Evolutionary conservation across 495 filamentous ascomycete species (phyloP).

Genomic region (Penicillium chermesinum): DNA sequence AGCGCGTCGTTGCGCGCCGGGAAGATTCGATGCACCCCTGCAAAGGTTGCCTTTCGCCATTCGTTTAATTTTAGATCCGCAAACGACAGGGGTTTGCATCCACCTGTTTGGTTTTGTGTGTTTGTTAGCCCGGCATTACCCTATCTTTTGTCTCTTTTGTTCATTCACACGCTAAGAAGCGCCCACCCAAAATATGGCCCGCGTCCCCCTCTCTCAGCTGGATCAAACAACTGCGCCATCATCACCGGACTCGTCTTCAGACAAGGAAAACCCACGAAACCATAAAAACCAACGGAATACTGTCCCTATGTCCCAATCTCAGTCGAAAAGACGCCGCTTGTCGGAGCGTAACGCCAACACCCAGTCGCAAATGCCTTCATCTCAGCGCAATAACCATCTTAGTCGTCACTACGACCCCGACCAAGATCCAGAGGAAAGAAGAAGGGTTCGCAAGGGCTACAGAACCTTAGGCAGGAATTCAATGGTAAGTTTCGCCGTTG

Average conservation of each 20-base stretch:
- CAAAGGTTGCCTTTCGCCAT: not conserved
- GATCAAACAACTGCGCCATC: constrained; percentile 23
- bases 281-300: constrained; percentile 21
- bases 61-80: constrained; percentile 1
- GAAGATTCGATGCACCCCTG: not conserved
- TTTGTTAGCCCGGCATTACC: constrained; percentile 7
- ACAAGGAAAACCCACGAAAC: constrained; percentile 54
- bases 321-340: constrained; percentile 42
- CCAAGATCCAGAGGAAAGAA: constrained; percentile 74
- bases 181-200: constrained; percentile 28
- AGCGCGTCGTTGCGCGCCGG: constrained; percentile 1
- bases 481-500: constrained; percentile 42
- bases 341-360: constrained; percentile 28
- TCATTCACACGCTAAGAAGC: constrained; percentile 4
- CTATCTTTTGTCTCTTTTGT: constrained; percentile 10
- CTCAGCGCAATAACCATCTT: constrained; percentile 21
- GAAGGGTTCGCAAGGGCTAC: constrained; percentile 60
- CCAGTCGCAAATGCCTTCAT: constrained; percentile 24
- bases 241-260: constrained; percentile 42
- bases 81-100: not conserved
- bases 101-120: not conserved
- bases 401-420: constrained; percentile 77
- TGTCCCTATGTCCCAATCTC: constrained; percentile 23
- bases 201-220: constrained; percentile 17
- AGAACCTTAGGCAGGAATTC: constrained; percentile 63